A percentile compares a stretch with the other conserved stretches of the same genome.
Conservation (phyloP, 2,329 filamentous ascomycete species). For the Cladosporium sp. region DNA sequence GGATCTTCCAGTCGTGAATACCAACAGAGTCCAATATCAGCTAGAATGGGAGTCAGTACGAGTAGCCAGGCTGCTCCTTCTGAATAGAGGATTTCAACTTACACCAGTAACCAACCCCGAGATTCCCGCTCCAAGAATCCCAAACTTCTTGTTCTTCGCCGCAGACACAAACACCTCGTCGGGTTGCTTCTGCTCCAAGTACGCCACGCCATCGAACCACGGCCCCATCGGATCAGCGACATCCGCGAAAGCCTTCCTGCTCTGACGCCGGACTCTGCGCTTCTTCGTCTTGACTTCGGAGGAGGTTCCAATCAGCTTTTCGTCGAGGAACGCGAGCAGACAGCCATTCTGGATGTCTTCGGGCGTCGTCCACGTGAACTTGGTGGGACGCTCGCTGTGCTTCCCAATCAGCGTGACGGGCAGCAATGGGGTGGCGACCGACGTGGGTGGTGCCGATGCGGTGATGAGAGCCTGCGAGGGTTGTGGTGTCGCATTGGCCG, state of each 20-base stretch:
- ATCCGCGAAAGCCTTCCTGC: conserved; percentile 32
- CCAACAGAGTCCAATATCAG: conserved; percentile 52
- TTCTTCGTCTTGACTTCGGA: conserved; percentile 39
- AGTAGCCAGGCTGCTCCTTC: neutral
- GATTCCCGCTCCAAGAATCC: conserved; percentile 66
- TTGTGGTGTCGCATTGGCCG: conserved; percentile 41
- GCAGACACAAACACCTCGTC: conserved; percentile 53
- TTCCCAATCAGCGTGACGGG: conserved; percentile 29
- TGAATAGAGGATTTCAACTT: neutral
- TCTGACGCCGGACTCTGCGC: conserved; percentile 38
- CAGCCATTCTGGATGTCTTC: conserved; percentile 43
- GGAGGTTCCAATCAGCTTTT: conserved; percentile 44
- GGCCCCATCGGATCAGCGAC: conserved; percentile 59
- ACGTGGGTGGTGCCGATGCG: conserved; percentile 42
- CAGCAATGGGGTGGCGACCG: conserved; percentile 32
- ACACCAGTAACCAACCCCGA: conserved; percentile 59
- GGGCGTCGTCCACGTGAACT: conserved; percentile 52
- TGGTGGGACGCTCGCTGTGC: conserved; percentile 42
- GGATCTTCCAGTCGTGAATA: conserved; percentile 59
- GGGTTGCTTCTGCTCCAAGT: conserved; percentile 58
- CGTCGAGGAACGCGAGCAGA: conserved; percentile 46
- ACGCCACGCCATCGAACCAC: conserved; percentile 66
- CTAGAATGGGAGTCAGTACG: neutral
- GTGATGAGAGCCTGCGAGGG: neutral
- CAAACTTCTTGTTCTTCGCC: conserved; percentile 51